Evolutionary conservation across 129 eudicot genomes (phyloP).

Genomic region (Flaveria brownii): DNA sequence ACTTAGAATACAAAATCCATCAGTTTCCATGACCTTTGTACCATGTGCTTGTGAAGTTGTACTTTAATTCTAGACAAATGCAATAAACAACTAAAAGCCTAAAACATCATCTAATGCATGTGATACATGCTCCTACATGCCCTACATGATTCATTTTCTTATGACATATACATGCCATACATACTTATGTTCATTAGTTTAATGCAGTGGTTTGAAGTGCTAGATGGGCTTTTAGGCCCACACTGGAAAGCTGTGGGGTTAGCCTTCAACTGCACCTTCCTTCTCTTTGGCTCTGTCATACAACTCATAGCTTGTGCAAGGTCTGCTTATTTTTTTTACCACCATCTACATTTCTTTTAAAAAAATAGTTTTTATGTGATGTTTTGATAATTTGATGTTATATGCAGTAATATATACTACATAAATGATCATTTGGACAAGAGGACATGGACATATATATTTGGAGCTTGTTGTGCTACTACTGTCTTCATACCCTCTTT

Average conservation of each 20-base stretch:
- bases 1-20: slow-evolving; percentile 5
- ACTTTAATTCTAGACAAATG: slow-evolving; percentile 18
- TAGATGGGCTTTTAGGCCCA: slow-evolving; percentile 79
- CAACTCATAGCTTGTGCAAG: slow-evolving; percentile 94
- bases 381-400: background rate
- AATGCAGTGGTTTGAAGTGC: slow-evolving; percentile 84
- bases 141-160: slow-evolving; percentile 34
- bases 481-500: slow-evolving; percentile 77
- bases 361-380: background rate
- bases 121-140: slow-evolving; percentile 24
- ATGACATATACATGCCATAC: slow-evolving; percentile 37
- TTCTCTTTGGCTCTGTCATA: slow-evolving; percentile 76
- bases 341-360: background rate
- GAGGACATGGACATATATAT: slow-evolving; percentile 83
- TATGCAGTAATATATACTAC: slow-evolving; percentile 76
- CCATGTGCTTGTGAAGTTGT: slow-evolving; percentile 30
- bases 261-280: slow-evolving; percentile 78
- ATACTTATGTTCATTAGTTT: slow-evolving; percentile 27
- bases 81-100: background rate
- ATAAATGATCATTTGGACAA: slow-evolving; percentile 73
- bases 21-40: slow-evolving; percentile 16
- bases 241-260: slow-evolving; percentile 72
- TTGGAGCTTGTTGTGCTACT: slow-evolving; percentile 85
- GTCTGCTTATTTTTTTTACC: slow-evolving; percentile 23
- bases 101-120: slow-evolving; percentile 21